Evolutionary conservation across 805 yeast genomes (phyloP).

Genomic region (Wickerhamomyces strasburgensis): DNA sequence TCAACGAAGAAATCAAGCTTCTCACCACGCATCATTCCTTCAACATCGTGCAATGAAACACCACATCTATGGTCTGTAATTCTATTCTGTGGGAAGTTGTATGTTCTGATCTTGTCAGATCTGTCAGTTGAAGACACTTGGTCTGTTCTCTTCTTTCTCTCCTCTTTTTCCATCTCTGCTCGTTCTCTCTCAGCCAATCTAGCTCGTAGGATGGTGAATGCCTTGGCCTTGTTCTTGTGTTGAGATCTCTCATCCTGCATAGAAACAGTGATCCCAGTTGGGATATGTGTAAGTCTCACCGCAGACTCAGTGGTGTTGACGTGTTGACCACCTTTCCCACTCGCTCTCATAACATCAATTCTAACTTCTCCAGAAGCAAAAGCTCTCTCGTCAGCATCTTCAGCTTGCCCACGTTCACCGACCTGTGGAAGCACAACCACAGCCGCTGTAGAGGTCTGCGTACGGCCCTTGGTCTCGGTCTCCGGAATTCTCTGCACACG

Average conservation of each 20-base stretch:
- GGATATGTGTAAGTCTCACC: conserved; percentile 85
- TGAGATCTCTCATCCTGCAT: conserved; percentile 97
- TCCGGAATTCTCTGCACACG: conserved; percentile 92
- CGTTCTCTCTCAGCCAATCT: conserved; percentile 79
- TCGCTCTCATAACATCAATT: conserved; percentile 94
- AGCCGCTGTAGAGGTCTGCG: conserved; percentile 95
- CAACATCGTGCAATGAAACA: conserved; percentile 68
- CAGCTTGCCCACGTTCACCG: conserved; percentile 44
- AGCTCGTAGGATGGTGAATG: conserved; percentile 75
- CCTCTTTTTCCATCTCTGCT: conserved; percentile 56
- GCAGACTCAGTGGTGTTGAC: conserved; percentile 98
- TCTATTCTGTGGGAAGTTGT: conserved; percentile 88
- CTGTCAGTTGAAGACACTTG: conserved; percentile 89
- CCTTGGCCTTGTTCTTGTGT: conserved; percentile 90
- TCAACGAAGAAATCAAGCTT: conserved; percentile 52
- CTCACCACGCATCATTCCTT: conserved; percentile 58
- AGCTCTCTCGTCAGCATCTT: conserved; percentile 54
- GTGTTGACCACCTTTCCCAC: conserved; percentile 98
- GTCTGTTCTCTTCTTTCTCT: conserved; percentile 61
- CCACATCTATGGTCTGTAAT: conserved; percentile 94
- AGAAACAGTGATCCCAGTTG: conserved; percentile 81
- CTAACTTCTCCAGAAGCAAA: conserved; percentile 86
- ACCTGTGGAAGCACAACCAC: conserved; percentile 88
- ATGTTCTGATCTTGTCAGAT: conserved; percentile 89
- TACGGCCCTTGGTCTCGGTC: conserved; percentile 90